phyloP scores from a whole-genome alignment of 805 yeast genomes.

The Kuraishia piskuri region DNA sequence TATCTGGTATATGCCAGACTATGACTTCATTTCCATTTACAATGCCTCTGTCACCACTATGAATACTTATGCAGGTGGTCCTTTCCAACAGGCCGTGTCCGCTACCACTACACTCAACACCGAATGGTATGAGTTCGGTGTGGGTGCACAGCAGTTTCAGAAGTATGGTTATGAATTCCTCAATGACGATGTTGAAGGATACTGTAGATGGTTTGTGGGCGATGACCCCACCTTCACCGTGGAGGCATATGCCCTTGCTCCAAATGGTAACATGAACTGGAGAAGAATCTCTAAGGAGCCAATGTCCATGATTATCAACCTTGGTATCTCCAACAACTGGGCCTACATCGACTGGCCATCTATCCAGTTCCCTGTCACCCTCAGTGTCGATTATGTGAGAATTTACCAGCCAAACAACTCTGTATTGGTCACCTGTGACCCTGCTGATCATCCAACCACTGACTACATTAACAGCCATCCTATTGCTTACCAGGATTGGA shows the following conservation, averaged over 20 bases:
- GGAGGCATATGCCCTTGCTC: constrained; percentile 67
- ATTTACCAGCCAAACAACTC: constrained; percentile 77
- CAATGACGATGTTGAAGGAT: constrained; percentile 64
- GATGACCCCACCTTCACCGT: constrained; percentile 67
- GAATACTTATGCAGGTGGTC: constrained; percentile 91
- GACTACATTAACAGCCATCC: constrained; percentile 71
- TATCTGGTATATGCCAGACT: constrained; percentile 91
- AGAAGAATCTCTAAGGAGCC: constrained; percentile 84
- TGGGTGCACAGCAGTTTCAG: constrained; percentile 49
- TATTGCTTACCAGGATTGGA: constrained; percentile 59
- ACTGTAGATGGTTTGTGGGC: constrained; percentile 84
- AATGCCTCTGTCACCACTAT: constrained; percentile 63
- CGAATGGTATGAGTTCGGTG: constrained; percentile 73
- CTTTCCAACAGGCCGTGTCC: constrained; percentile 88
- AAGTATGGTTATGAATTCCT: constrained; percentile 70
- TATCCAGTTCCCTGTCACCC: constrained; percentile 65
- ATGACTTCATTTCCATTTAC: constrained; percentile 65
- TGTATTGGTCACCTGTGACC: constrained; percentile 72
- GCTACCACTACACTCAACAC: constrained; percentile 72
- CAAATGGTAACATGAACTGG: constrained; percentile 86
- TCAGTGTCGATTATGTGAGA: constrained; percentile 81
- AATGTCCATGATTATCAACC: constrained; percentile 78
- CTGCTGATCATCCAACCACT: constrained; percentile 72
- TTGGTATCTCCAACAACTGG: constrained; percentile 91
- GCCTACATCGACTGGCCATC: constrained; percentile 87